Evolutionary conservation across 768 basidiomycete genomes (phyloP), one percentile per base, ranked within the genome.

Genomic region (Lyophyllum semitale): DNA sequence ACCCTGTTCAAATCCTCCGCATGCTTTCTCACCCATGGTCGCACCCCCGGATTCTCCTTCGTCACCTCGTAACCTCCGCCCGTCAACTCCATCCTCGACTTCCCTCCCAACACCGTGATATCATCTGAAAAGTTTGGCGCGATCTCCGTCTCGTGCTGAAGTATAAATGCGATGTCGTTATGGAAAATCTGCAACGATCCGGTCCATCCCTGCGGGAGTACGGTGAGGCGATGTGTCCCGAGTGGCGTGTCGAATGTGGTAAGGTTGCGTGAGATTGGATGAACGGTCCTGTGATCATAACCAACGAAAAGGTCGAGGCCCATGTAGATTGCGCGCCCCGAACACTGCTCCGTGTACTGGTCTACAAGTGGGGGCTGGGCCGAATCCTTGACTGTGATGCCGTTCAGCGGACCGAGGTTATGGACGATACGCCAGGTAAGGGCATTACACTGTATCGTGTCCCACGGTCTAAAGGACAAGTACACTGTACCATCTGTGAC

Each of bases 371-470:
- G 75, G 1, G 66, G 67, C 0, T 71, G 23, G 1, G 67, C 70
- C 8, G 74, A 67, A 58, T 77, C 71, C 20, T 64, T 40, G 2
- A 79, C 73, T 0, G 70, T 65, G 4, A 78, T 68, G 30, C 51
- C 45, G 52, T 78, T 78, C 0, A 77, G 59, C 2, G 71, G 72
- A 46, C 73, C 66, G 0, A 78, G 56, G 46, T 74, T 67, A 46
- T 76, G 75, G 0, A 79, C 73, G 8, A 77, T 63, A 6, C 70
- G 58, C 50, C 53, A n/a, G n/a, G n/a, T n/a, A n/a, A n/a, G n/a
- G n/a, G n/a, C n/a, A n/a, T n/a, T n/a, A n/a, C n/a, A n/a, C n/a
- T n/a, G n/a, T n/a, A n/a, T n/a, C n/a, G n/a, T n/a, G n/a, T n/a
- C n/a, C n/a, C n/a, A n/a, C n/a, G n/a, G n/a, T n/a, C n/a, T n/a